Conservation (phyloP, 306 rosid species). For the Inga laurina region DNA sequence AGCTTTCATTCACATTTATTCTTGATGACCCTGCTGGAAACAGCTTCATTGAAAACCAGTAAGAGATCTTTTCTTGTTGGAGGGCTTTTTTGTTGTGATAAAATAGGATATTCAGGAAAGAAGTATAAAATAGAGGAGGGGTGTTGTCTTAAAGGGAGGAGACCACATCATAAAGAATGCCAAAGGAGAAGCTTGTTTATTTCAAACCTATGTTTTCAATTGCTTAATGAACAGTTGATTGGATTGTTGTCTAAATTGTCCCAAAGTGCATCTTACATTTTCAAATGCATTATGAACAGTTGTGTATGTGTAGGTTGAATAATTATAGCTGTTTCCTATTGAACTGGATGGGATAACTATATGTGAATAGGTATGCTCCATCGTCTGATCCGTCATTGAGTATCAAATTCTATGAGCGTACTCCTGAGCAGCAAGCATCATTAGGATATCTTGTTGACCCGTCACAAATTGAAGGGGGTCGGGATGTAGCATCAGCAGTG, state of each 20-base stretch:
- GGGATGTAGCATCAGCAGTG: constrained; percentile 38
- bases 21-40: constrained; percentile 98
- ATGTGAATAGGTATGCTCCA: constrained; percentile 75
- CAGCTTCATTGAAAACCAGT: constrained; percentile 96
- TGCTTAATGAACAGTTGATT: constrained; percentile 8
- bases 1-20: constrained; percentile 64
- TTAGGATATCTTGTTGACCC: constrained; percentile 74
- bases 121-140: neutral
- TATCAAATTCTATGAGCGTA: constrained; percentile 84
- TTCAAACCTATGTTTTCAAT: neutral
- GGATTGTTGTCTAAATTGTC: neutral
- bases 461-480: constrained; percentile 45
- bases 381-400: constrained; percentile 73
- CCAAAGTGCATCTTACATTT: neutral
- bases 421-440: constrained; percentile 83
- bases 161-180: neutral
- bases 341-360: constrained; percentile 3
- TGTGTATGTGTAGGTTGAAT: constrained; percentile 1
- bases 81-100: neutral
- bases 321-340: constrained; percentile 16
- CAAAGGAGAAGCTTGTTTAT: neutral
- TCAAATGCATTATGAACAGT: neutral
- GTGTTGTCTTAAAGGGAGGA: neutral
- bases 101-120: neutral
- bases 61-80: constrained; percentile 41